Percentiles rank a stretch among this genome's conserved stretches.
These are phyloP conservation scores for Candida fluviatilis DNA, from an alignment of 805 yeast species.

Conservation along the genomic window DNA sequence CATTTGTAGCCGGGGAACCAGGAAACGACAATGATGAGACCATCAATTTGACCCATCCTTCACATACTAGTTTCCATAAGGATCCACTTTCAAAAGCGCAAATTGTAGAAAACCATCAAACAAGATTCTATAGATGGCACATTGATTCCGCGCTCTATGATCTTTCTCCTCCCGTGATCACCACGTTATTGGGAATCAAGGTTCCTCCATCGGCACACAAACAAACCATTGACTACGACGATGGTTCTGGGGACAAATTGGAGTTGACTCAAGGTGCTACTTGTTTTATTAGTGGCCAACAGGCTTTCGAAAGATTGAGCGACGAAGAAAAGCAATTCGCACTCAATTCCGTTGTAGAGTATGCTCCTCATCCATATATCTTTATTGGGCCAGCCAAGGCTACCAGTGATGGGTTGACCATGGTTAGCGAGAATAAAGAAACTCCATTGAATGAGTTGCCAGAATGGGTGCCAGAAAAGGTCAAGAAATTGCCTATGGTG, in stretches of 20 bases:
- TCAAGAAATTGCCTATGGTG: constrained; percentile 77
- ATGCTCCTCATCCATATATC: constrained; percentile 92
- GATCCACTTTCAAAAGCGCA: constrained; percentile 59
- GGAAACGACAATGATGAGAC: constrained; percentile 62
- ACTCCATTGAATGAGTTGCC: constrained; percentile 65
- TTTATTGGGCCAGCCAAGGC: constrained; percentile 78
- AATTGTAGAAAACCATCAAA: constrained; percentile 53
- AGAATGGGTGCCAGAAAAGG: constrained; percentile 74
- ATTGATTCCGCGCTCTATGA: constrained; percentile 87
- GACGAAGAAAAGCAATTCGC: constrained; percentile 73
- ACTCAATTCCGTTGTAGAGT: constrained; percentile 72
- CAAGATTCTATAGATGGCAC: constrained; percentile 92
- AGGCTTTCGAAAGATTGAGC: constrained; percentile 63
- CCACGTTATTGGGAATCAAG: constrained; percentile 77
- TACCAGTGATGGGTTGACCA: constrained; percentile 81
- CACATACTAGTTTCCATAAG: constrained; percentile 78
- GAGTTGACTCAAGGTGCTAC: constrained; percentile 82
- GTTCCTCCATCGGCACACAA: constrained; percentile 68
- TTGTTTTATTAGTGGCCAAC: constrained; percentile 81
- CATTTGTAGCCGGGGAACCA: constrained; percentile 47
- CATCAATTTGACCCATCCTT: constrained; percentile 72
- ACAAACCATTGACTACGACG: constrained; percentile 60
- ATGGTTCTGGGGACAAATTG: constrained; percentile 52
- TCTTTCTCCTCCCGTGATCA: constrained; percentile 80
- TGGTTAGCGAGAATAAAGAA: constrained; percentile 79